These are phyloP conservation scores for Melanomma pulvis-pyrius DNA, from an alignment of 495 filamentous ascomycete species.

Conservation along the genomic window DNA sequence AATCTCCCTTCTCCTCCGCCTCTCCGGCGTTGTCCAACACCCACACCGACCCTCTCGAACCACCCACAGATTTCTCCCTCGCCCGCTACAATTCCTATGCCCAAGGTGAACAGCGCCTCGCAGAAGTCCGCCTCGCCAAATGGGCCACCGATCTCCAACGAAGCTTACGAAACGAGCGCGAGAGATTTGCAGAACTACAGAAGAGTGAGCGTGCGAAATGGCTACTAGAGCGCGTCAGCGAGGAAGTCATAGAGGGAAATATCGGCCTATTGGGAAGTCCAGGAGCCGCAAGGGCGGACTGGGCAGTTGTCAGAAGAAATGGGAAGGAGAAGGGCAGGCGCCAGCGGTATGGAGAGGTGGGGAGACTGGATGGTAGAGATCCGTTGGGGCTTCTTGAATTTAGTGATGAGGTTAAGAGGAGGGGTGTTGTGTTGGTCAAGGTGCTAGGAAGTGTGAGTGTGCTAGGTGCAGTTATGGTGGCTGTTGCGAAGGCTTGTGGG, in stretches of 20 bases:
- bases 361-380: conserved; percentile 57
- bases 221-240: conserved; percentile 71
- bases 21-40: conserved; percentile 34
- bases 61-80: conserved; percentile 64
- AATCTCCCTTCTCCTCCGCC: conserved; percentile 37
- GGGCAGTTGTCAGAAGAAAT: conserved; percentile 31
- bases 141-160: conserved; percentile 91
- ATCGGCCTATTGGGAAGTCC: conserved; percentile 54
- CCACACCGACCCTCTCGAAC: conserved; percentile 39
- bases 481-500: conserved; percentile 37
- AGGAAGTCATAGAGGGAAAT: conserved; percentile 52
- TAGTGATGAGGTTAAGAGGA: conserved; percentile 65
- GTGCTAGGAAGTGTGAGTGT: conserved; percentile 76
- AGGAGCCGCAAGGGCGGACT: conserved; percentile 46
- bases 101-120: conserved; percentile 70
- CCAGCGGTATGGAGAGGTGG: conserved; percentile 41
- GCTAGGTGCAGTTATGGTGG: conserved; percentile 69
- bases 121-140: conserved; percentile 78
- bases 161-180: conserved; percentile 78
- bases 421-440: conserved; percentile 71
- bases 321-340: conserved; percentile 35
- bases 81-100: conserved; percentile 72
- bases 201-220: conserved; percentile 73
- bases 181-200: conserved; percentile 71
- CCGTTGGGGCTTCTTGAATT: conserved; percentile 76